Evolutionary conservation across 139 green algal species (phyloP).

Genomic region (Chlorella sp.): DNA sequence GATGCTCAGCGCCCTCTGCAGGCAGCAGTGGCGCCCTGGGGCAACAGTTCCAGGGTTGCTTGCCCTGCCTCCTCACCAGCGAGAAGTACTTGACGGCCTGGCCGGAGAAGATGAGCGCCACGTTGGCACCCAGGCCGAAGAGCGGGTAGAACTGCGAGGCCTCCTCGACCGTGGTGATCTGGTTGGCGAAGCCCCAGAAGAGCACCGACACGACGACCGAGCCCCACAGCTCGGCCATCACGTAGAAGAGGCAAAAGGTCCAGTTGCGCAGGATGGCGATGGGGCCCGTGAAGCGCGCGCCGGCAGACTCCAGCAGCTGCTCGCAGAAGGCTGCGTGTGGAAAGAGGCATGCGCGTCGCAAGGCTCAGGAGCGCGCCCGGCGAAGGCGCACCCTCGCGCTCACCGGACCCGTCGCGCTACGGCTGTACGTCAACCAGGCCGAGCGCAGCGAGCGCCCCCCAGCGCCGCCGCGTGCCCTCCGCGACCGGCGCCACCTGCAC

Average conservation of each 20-base stretch:
- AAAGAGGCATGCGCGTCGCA: background rate
- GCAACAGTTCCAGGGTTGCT: too few species aligned
- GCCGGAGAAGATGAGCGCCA: constrained; percentile 97
- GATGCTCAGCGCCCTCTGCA: too few species aligned
- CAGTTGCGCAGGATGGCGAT: constrained; percentile 99
- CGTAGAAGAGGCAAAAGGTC: constrained; percentile 99
- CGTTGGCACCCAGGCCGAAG: constrained; percentile 97
- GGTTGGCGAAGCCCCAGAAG: constrained; percentile 99
- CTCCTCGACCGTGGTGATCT: constrained; percentile 98
- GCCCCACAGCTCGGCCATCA: constrained; percentile 99
- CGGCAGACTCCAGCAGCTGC: constrained; percentile 66
- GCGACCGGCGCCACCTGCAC: constrained; percentile 36
- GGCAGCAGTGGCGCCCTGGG: too few species aligned
- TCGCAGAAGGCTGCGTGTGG: constrained; percentile 58
- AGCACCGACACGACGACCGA: constrained; percentile 98
- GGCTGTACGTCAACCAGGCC: too few species aligned
- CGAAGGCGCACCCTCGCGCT: too few species aligned
- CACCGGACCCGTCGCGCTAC: too few species aligned
- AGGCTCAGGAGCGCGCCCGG: too few species aligned
- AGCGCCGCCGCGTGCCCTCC: constrained; percentile 55
- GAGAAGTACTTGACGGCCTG: constrained; percentile 96
- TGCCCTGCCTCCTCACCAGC: too few species aligned
- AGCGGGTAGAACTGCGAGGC: constrained; percentile 99
- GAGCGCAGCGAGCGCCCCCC: background rate
- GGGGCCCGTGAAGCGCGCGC: constrained; percentile 82